Evolutionary conservation across 2,329 filamentous ascomycete genomes (phyloP).

Genomic region (Cordyceps javanica): DNA sequence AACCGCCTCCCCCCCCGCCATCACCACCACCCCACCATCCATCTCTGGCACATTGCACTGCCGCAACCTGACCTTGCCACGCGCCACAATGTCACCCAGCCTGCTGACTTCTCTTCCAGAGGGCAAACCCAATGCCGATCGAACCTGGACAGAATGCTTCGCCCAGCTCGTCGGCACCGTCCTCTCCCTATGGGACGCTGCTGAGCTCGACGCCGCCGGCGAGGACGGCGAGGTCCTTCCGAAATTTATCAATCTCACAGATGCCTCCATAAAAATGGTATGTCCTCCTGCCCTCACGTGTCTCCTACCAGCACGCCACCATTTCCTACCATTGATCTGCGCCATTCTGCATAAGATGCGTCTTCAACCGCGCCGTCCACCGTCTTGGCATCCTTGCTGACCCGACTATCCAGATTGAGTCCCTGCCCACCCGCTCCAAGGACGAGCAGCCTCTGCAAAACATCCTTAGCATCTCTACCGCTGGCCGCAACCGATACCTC

Average conservation of each 20-base stretch:
- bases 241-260: conserved; percentile 93
- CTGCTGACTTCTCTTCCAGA: conserved; percentile 45
- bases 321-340: not conserved
- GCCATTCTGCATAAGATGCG: not conserved
- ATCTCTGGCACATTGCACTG: not conserved
- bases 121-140: conserved; percentile 76
- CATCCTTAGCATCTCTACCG: conserved; percentile 91
- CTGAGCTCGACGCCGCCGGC: conserved; percentile 80
- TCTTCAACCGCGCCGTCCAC: not conserved
- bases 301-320: not conserved
- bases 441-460: conserved; percentile 82
- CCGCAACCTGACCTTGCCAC: not conserved
- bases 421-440: conserved; percentile 72
- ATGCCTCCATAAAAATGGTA: conserved; percentile 98
- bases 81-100: not conserved
- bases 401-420: conserved; percentile 60
- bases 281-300: conserved; percentile 16
- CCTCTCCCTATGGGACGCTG: conserved; percentile 90
- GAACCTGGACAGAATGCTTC: conserved; percentile 95
- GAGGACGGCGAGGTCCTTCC: conserved; percentile 80
- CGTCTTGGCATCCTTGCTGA: not conserved
- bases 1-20: not conserved
- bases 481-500: conserved; percentile 89
- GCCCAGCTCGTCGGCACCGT: conserved; percentile 94
- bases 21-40: not conserved